Evolutionary conservation across 2,329 filamentous ascomycete genomes (phyloP).

Genomic region (Colletotrichum ledebouriae): DNA sequence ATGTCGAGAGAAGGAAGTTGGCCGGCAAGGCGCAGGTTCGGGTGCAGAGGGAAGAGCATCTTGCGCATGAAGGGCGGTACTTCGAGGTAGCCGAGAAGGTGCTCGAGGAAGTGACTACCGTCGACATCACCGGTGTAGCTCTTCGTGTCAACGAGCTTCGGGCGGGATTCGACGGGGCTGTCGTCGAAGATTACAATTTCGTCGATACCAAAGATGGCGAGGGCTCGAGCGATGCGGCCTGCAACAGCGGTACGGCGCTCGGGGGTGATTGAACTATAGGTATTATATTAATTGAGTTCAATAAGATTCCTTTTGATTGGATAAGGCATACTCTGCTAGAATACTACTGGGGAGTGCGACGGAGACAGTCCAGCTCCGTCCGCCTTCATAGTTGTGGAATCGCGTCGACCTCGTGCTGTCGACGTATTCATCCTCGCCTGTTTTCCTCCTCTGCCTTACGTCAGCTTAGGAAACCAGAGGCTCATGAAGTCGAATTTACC

Average conservation of each 20-base stretch:
- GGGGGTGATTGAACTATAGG: slow-evolving; percentile 73
- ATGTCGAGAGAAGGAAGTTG: slow-evolving; percentile 84
- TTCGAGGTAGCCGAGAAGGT: slow-evolving; percentile 85
- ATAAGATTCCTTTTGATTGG: accelerated
- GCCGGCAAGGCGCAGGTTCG: slow-evolving; percentile 81
- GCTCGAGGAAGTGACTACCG: slow-evolving; percentile 83
- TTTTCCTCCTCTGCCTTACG: slow-evolving; percentile 63
- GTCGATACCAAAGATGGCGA: slow-evolving; percentile 87
- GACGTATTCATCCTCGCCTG: slow-evolving; percentile 56
- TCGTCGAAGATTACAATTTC: slow-evolving; percentile 89
- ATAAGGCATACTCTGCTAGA: slow-evolving; percentile 73
- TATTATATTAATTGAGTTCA: neutral
- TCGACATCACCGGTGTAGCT: slow-evolving; percentile 78
- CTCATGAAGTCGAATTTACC: slow-evolving; percentile 12
- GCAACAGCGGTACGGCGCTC: slow-evolving; percentile 82
- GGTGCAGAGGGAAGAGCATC: slow-evolving; percentile 81
- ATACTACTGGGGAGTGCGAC: slow-evolving; percentile 85
- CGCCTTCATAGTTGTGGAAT: slow-evolving; percentile 73
- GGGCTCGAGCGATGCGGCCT: slow-evolving; percentile 82
- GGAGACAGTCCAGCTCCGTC: slow-evolving; percentile 80
- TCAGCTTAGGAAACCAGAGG: neutral
- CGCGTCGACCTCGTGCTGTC: slow-evolving; percentile 71
- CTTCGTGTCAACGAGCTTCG: slow-evolving; percentile 62
- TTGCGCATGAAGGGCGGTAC: slow-evolving; percentile 86
- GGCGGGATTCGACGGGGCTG: slow-evolving; percentile 61